Evolutionary conservation across 2,329 filamentous ascomycete genomes (phyloP).

Genomic region (Didymella arachidicola): DNA sequence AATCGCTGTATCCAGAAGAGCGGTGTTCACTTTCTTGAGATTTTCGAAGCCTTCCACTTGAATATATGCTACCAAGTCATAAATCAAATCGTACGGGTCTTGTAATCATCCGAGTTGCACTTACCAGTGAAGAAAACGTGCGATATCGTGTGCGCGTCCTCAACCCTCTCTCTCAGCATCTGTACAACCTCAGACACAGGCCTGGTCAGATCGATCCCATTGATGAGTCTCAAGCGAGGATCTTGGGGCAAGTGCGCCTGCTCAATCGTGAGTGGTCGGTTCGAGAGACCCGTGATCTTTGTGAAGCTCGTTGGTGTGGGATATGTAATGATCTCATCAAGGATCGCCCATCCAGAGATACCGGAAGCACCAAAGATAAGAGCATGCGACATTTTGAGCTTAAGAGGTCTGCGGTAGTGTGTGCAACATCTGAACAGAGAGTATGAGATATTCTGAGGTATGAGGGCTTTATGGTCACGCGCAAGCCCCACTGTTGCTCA

Average conservation of each 20-base stretch:
- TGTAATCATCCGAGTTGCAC: neutral
- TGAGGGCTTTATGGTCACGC: too few species aligned
- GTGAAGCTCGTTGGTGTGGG: slow-evolving; percentile 1
- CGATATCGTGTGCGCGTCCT: neutral
- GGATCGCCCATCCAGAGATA: slow-evolving; percentile 8
- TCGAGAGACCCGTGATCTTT: slow-evolving; percentile 5
- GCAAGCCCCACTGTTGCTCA: too few species aligned
- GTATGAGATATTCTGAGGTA: too few species aligned
- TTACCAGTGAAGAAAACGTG: neutral
- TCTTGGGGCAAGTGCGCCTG: neutral
- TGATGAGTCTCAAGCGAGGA: neutral
- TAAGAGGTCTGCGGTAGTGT: neutral
- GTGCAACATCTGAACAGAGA: too few species aligned
- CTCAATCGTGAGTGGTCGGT: slow-evolving; percentile 8
- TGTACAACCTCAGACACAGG: neutral
- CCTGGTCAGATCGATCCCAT: neutral
- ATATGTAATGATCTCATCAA: slow-evolving; percentile 6
- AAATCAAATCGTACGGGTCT: neutral
- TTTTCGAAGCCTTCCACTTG: too few species aligned
- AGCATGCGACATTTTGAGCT: slow-evolving; percentile 8
- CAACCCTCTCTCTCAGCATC: neutral
- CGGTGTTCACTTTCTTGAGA: too few species aligned
- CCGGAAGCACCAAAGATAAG: slow-evolving; percentile 12
- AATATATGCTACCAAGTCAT: neutral
- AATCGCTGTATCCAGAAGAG: too few species aligned